A percentile compares a stretch with the other conserved stretches of the same genome.
These are phyloP conservation scores for Exidia glandulosa DNA, from an alignment of 768 basidiomycete species.

Conservation along the genomic window DNA sequence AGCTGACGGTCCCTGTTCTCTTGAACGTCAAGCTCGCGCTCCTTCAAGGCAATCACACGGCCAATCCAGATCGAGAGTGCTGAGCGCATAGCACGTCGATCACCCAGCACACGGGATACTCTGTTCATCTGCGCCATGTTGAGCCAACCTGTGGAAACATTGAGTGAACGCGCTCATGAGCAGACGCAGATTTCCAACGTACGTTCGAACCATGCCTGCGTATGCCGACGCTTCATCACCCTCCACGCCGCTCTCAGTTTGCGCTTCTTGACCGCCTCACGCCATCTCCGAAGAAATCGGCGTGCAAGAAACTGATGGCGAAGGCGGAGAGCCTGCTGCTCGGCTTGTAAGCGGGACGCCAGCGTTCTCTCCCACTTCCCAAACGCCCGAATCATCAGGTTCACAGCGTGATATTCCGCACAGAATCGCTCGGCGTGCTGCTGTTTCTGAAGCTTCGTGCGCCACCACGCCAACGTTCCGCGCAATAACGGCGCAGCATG, in stretches of 20 bases:
- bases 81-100: not conserved
- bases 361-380: constrained; percentile 46
- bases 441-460: constrained; percentile 19
- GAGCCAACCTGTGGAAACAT: not conserved
- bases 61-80: constrained; percentile 44
- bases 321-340: constrained; percentile 44
- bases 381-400: constrained; percentile 31
- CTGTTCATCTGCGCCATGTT: not conserved
- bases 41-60: constrained; percentile 61
- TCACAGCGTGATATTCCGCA: constrained; percentile 34
- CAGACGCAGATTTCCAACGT: not conserved
- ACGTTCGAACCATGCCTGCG: not conserved
- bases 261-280: not conserved
- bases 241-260: not conserved
- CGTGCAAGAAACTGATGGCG: constrained; percentile 40
- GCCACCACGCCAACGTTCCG: not conserved
- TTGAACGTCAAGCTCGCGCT: constrained; percentile 53
- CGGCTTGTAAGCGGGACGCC: constrained; percentile 35
- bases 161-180: not conserved
- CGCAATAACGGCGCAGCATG: constrained; percentile 5
- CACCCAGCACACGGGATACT: not conserved
- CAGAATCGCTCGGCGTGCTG: constrained; percentile 39
- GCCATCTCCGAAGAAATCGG: constrained; percentile 13
- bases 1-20: constrained; percentile 33
- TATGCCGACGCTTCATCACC: not conserved